These are phyloP conservation scores for Auriscalpium vulgare DNA, from an alignment of 768 basidiomycete species.

Conservation along the genomic window DNA sequence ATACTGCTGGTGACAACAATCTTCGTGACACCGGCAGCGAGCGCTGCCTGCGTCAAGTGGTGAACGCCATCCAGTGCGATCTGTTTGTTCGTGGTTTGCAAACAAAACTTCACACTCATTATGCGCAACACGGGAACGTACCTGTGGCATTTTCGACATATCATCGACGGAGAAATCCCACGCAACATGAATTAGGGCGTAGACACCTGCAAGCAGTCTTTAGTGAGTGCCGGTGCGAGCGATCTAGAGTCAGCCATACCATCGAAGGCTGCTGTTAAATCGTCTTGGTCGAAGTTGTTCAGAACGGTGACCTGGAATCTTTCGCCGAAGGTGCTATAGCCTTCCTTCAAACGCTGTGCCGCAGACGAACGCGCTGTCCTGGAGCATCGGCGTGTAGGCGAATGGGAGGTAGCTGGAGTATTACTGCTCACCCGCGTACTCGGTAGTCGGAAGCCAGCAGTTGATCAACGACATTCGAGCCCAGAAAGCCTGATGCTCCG, in stretches of 20 bases:
- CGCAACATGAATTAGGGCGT: background rate
- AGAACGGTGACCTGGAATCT: constrained; percentile 7
- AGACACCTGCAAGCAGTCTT: background rate
- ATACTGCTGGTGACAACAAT: background rate
- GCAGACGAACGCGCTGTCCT: background rate
- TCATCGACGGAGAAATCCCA: background rate
- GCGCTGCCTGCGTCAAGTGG: background rate
- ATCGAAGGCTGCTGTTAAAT: constrained; percentile 8
- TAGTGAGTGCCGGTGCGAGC: background rate
- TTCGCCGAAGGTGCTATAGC: background rate
- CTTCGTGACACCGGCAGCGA: background rate
- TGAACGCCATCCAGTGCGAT: background rate
- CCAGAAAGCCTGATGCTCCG: constrained; percentile 31
- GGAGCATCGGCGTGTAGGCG: too few relatives aligned
- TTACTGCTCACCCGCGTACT: constrained; percentile 32
- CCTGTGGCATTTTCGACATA: background rate
- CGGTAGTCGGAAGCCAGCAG: constrained; percentile 36
- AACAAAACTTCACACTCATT: background rate
- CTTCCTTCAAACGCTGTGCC: background rate
- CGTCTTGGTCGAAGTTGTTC: constrained; percentile 8
- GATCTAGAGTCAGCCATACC: background rate
- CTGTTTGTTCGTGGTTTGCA: background rate
- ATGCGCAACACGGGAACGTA: background rate
- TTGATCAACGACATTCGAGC: constrained; percentile 16
- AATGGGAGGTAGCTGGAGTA: background rate